Evolutionary conservation across 2,329 filamentous ascomycete species (phyloP).

Genomic region (Immersiporthe knoxdaviesiana): DNA sequence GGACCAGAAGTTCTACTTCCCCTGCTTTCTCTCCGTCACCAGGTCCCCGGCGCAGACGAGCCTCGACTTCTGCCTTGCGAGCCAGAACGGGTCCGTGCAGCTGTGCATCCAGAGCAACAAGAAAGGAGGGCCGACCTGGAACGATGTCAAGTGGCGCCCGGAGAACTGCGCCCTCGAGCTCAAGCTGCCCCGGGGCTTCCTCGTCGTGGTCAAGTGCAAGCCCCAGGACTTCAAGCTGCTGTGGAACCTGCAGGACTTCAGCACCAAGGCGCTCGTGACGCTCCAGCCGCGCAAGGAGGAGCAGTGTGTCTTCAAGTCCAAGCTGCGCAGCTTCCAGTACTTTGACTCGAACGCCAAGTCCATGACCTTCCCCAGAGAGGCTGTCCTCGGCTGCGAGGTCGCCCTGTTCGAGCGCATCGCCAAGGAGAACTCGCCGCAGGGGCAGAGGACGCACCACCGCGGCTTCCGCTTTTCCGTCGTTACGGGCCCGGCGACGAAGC

Average conservation of each 20-base stretch:
- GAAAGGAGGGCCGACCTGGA: slow-evolving; percentile 73
- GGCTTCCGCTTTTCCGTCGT: slow-evolving; percentile 80
- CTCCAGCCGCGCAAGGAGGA: slow-evolving; percentile 73
- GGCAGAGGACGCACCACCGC: slow-evolving; percentile 72
- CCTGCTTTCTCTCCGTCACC: slow-evolving; percentile 76
- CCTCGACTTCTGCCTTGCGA: slow-evolving; percentile 74
- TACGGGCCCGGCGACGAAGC: slow-evolving; percentile 76
- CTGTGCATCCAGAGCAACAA: slow-evolving; percentile 72
- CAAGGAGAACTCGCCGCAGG: slow-evolving; percentile 72
- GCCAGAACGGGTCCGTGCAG: slow-evolving; percentile 78
- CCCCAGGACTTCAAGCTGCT: slow-evolving; percentile 79
- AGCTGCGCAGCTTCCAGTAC: slow-evolving; percentile 77
- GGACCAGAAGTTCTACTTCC: slow-evolving; percentile 68
- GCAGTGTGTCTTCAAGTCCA: slow-evolving; percentile 67
- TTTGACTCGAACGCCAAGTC: slow-evolving; percentile 73
- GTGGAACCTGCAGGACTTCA: slow-evolving; percentile 86
- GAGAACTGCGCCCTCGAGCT: slow-evolving; percentile 68
- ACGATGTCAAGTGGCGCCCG: slow-evolving; percentile 78
- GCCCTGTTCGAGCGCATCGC: slow-evolving; percentile 74
- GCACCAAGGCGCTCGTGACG: slow-evolving; percentile 72
- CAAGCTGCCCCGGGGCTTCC: slow-evolving; percentile 74
- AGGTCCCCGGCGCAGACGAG: slow-evolving; percentile 70
- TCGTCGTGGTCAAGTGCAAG: slow-evolving; percentile 70
- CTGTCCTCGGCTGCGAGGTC: slow-evolving; percentile 71
- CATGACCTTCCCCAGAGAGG: slow-evolving; percentile 74